Percentiles rank a stretch among this genome's conserved stretches.
These are phyloP conservation scores for Coccomyxa subellipsoidea DNA, from an alignment of 163 green algal species.

Conservation along the genomic window DNA sequence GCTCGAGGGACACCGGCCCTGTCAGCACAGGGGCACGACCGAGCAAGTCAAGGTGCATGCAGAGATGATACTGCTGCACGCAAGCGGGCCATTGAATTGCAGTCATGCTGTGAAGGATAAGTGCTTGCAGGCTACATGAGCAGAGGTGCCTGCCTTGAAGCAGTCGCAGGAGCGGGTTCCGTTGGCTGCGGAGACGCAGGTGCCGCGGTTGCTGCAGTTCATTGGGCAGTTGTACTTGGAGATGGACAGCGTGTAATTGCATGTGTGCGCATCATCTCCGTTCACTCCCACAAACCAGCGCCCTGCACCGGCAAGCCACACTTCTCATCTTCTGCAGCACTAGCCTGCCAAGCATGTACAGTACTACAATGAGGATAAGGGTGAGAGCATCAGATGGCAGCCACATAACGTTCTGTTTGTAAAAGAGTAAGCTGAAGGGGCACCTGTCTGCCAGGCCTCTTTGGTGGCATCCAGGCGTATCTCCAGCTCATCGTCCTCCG, in stretches of 20 bases:
- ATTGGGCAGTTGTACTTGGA: slow-evolving; percentile 40
- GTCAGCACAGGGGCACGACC: too few species aligned
- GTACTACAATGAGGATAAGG: too few species aligned
- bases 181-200: slow-evolving; percentile 18
- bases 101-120: neutral
- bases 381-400: too few species aligned
- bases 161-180: slow-evolving; percentile 23
- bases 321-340: too few species aligned
- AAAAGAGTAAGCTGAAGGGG: neutral
- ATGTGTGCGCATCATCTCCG: slow-evolving; percentile 21
- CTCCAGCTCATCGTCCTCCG: slow-evolving; percentile 19
- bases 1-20: too few species aligned
- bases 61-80: too few species aligned
- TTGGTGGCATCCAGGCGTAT: slow-evolving; percentile 18
- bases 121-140: neutral
- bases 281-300: slow-evolving; percentile 36
- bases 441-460: slow-evolving; percentile 21
- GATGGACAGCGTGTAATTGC: slow-evolving; percentile 42
- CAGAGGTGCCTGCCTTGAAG: slow-evolving; percentile 13
- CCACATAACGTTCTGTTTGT: too few species aligned
- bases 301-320: slow-evolving; percentile 3
- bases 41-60: too few species aligned
- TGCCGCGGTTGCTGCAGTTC: slow-evolving; percentile 45
- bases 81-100: too few species aligned
- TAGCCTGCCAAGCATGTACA: neutral